Base-by-base conservation (phyloP, 1,284 basidiomycete species). In the Ustilago hordei region DNA sequence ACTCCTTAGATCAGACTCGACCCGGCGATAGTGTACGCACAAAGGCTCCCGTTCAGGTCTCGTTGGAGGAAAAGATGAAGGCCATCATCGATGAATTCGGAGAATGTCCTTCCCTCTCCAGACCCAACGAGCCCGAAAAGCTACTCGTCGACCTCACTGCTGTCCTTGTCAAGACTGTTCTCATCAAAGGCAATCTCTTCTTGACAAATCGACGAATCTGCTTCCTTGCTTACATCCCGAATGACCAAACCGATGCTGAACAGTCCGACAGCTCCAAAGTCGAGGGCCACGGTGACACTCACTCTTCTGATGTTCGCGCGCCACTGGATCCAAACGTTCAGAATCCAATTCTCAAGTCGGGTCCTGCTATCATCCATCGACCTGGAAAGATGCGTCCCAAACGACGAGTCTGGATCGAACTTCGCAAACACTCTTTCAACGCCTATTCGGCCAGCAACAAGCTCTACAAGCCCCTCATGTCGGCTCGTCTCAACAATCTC, bases 81-180 rank as follows among this genome's bases (percentile, higher is more conserved):
- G 74, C 75, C 41, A 58, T 84, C 52, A 58, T 73, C 52, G 65
- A 75, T 32, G 80, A 84, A 57, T 84, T 84, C 12, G 83, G 81
- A 61, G 59, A 68, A 11, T 79, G 72, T 47, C 23, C 69, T n/a
- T 71, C 69, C 4, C 39, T 64, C 12, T 48, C 59, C 5, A 47
- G 55, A 35, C 63, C 72, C 34, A 70, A 74, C 23, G 68, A 69
- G 41, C 62, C 70, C n/a, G 81, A 84, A 45, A 66, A 64, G 55
- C 75, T 73, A 59, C 67, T 80, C 43, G 60, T 54, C 15, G 70
- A 79, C 55, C 62, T 69, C 39, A 58, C 64, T n/a, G 77, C 65
- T 23, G 67, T 83, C 4, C 68, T 84, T 8, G 62, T 79, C 62
- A 72, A 81, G 50, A 79, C 77, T 6, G 81, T 84, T 2, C 55